Percentiles rank a stretch among this genome's conserved stretches.
These are phyloP conservation scores for Phytophthora citrophthora DNA, from an alignment of 352 stramenopile species.

Conservation along the genomic window DNA sequence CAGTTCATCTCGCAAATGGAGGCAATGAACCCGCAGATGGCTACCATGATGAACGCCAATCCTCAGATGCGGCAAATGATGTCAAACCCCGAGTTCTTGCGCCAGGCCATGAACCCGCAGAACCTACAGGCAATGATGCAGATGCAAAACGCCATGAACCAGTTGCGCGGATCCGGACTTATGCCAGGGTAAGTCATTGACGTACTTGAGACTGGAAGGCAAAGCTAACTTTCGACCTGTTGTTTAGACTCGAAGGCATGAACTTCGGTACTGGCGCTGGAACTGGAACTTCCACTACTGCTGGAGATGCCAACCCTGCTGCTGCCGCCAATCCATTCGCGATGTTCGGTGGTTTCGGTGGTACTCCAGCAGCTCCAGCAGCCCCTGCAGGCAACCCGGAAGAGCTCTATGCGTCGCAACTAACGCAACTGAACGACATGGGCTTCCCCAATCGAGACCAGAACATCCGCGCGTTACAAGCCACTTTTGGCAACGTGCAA, in stretches of 20 bases:
- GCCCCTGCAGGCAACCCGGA: slow-evolving; percentile 70
- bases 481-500: slow-evolving; percentile 89
- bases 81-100: slow-evolving; percentile 87
- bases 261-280: slow-evolving; percentile 36
- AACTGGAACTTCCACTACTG: slow-evolving; percentile 3
- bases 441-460: slow-evolving; percentile 90
- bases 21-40: slow-evolving; percentile 91
- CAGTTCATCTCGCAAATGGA: slow-evolving; percentile 87
- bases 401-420: slow-evolving; percentile 86
- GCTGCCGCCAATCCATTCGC: slow-evolving; percentile 56
- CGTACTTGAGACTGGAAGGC: background rate
- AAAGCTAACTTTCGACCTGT: slow-evolving; percentile 6
- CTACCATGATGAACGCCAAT: slow-evolving; percentile 86
- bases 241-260: slow-evolving; percentile 56
- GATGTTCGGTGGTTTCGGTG: slow-evolving; percentile 50
- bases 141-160: slow-evolving; percentile 90
- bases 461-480: slow-evolving; percentile 88
- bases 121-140: slow-evolving; percentile 93
- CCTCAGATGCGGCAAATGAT: slow-evolving; percentile 91
- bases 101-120: slow-evolving; percentile 88
- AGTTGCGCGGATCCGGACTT: slow-evolving; percentile 74
- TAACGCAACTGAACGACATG: slow-evolving; percentile 92
- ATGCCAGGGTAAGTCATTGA: slow-evolving; percentile 62
- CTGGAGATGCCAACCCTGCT: slow-evolving; percentile 18
- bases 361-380: slow-evolving; percentile 23